phyloP scores from a whole-genome alignment of 2,329 filamentous ascomycete species.

The Sordariomycetes sp. region DNA sequence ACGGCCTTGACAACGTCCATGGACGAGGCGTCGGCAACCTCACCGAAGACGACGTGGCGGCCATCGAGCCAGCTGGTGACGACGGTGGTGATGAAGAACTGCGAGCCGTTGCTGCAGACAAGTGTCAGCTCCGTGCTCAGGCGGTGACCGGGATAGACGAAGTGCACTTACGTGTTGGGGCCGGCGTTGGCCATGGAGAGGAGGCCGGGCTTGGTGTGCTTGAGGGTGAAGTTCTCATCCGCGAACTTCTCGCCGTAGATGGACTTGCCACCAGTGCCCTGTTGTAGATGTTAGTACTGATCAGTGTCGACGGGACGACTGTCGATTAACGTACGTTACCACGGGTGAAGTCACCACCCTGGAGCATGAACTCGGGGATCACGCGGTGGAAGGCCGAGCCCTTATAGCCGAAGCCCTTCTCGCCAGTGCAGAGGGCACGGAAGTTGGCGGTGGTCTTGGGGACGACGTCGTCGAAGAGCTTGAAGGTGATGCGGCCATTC shows the following conservation, averaged over 20 bases:
- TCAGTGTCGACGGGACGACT: neutral
- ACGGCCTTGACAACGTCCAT: conserved; percentile 44
- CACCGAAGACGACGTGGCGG: conserved; percentile 76
- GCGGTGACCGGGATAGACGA: neutral
- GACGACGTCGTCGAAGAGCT: conserved; percentile 73
- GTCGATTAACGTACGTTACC: conserved; percentile 55
- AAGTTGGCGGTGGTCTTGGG: conserved; percentile 85
- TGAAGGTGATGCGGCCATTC: conserved; percentile 72
- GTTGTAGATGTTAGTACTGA: neutral
- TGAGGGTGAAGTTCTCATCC: conserved; percentile 78
- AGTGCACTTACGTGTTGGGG: conserved; percentile 63
- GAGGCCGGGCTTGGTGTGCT: conserved; percentile 63
- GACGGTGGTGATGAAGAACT: conserved; percentile 96
- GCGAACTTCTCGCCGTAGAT: conserved; percentile 93
- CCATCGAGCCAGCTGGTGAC: conserved; percentile 74
- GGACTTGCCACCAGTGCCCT: conserved; percentile 86
- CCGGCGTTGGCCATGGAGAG: conserved; percentile 95
- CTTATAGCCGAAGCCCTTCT: conserved; percentile 74
- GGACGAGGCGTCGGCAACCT: conserved; percentile 42
- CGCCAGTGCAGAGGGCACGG: conserved; percentile 65
- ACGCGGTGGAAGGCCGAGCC: conserved; percentile 84
- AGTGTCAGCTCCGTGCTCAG: neutral
- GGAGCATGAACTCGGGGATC: conserved; percentile 89
- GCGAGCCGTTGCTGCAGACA: conserved; percentile 72
- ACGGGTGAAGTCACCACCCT: conserved; percentile 91